phyloP scores from a whole-genome alignment of 1,139 yeast species.

The Diutina mesorugosa region DNA sequence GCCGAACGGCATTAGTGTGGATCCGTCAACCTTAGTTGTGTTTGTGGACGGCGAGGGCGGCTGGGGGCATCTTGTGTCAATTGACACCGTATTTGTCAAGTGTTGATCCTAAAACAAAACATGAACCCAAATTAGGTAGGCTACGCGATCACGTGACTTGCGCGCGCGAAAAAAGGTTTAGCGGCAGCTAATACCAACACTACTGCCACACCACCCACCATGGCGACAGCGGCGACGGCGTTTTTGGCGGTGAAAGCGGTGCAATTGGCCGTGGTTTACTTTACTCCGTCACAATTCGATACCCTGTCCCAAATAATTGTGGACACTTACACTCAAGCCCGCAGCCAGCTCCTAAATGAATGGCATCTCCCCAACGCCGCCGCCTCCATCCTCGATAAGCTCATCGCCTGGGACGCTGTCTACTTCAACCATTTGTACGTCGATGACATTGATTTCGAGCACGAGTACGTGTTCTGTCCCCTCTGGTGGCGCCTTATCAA shows the following conservation, averaged over 20 bases:
- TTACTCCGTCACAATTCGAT: constrained; percentile 36
- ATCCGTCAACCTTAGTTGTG: too few relatives aligned
- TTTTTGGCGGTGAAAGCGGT: constrained; percentile 20
- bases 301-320: constrained; percentile 25
- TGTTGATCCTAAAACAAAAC: too few relatives aligned
- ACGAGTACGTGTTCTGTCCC: constrained; percentile 83
- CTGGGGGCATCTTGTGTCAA: too few relatives aligned
- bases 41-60: too few relatives aligned
- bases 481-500: constrained; percentile 53
- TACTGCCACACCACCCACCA: not conserved
- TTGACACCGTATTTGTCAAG: too few relatives aligned
- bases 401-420: constrained; percentile 72
- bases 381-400: constrained; percentile 4
- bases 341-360: not conserved
- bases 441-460: constrained; percentile 51
- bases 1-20: too few relatives aligned
- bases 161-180: not conserved
- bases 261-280: constrained; percentile 22
- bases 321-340: not conserved
- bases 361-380: not conserved
- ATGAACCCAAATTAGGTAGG: too few relatives aligned
- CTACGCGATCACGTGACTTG: not conserved
- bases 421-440: constrained; percentile 52
- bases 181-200: not conserved
- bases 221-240: not conserved